Evolutionary conservation across 2,329 filamentous ascomycete genomes (phyloP).

Genomic region (Raffaelea albimanens): DNA sequence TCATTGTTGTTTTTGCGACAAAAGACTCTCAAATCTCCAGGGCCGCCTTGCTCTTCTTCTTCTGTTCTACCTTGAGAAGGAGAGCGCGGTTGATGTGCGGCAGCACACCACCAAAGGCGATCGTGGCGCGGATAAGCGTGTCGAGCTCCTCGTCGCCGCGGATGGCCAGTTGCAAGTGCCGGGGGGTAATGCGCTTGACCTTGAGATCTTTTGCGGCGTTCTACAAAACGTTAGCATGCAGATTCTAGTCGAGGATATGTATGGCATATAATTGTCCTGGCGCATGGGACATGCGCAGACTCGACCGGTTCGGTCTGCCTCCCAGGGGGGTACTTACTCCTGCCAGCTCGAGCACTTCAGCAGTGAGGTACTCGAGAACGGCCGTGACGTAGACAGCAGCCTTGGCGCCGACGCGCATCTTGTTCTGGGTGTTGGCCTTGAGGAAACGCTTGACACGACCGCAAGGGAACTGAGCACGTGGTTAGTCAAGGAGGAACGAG

Average conservation of each 20-base stretch:
- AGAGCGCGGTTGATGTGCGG: slow-evolving; percentile 98
- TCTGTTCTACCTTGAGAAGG: slow-evolving; percentile 41
- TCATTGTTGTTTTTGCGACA: no score
- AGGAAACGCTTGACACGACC: slow-evolving; percentile 99
- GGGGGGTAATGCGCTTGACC: slow-evolving; percentile 98
- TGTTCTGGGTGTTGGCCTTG: slow-evolving; percentile 98
- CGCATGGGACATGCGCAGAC: no score
- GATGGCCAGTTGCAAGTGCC: slow-evolving; percentile 95
- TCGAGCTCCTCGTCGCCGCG: slow-evolving; percentile 97
- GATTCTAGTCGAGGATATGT: no score
- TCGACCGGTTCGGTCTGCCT: no score
- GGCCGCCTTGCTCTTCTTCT: slow-evolving; percentile 28
- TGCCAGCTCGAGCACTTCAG: slow-evolving; percentile 94
- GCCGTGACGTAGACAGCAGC: slow-evolving; percentile 97
- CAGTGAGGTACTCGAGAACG: slow-evolving; percentile 94
- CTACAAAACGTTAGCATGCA: slow-evolving; percentile 25
- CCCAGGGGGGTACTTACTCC: slow-evolving; percentile 71
- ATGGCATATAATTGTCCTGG: no score
- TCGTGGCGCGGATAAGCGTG: slow-evolving; percentile 93
- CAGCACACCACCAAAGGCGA: slow-evolving; percentile 95
- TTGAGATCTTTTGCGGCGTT: slow-evolving; percentile 99
- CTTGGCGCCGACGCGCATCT: slow-evolving; percentile 99
- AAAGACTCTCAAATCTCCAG: slow-evolving; percentile 20
- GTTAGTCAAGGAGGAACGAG: background rate
- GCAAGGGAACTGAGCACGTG: slow-evolving; percentile 71